Base-by-base conservation (phyloP, 495 filamentous ascomycete genomes). In the Hypoxylon intermedium region DNA sequence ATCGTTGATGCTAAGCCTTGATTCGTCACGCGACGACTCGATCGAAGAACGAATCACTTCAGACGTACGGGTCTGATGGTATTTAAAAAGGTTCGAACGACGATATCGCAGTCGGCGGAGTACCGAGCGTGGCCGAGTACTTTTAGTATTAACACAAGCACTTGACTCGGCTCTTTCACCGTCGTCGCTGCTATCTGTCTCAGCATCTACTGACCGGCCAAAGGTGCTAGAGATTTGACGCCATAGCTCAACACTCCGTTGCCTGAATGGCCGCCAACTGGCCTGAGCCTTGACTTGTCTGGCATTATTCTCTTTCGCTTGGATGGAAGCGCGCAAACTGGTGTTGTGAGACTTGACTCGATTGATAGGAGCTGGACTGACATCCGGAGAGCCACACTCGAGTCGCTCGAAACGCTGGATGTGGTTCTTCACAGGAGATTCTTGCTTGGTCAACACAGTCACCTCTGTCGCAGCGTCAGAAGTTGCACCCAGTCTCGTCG, bases 371-470 rank as follows among this genome's bases (percentile, higher is more conserved):
- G 34, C 21, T 60, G 23, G 31, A 13, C 18, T 42, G 19, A 30
- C 36, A 42, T 23, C 36, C 16, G 19, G 37, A n/a, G 40, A 60
- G 6, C 19, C 54, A 19, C 38, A 58, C 23, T 53, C 60, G 2
- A 75, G 31, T 5, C 41, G 47, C 53, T 77, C 74, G 16, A 77
- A 77, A 31, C 71, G 48, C 13, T 59, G 65, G 12, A 77, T 75
- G 2, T 66, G 69, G 7, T 58, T 49, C 53, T 66, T 75, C 7
- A 75, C 67, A 0, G 74, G 74, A 4, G 72, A 76, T 15, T 71
- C 61, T 42, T 38, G 44, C 38, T 56, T 48, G 12, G 44, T 53
- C 46, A 37, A 15, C n/a, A 12, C 13, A 12, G 13, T 40, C 9
- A 13, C 26, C 2, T 54, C 49, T 23, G 15, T 24, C 11, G 44